These are phyloP conservation scores for Spiraea crenata DNA, from an alignment of 331 rosid genomes.

Conservation along the genomic window DNA sequence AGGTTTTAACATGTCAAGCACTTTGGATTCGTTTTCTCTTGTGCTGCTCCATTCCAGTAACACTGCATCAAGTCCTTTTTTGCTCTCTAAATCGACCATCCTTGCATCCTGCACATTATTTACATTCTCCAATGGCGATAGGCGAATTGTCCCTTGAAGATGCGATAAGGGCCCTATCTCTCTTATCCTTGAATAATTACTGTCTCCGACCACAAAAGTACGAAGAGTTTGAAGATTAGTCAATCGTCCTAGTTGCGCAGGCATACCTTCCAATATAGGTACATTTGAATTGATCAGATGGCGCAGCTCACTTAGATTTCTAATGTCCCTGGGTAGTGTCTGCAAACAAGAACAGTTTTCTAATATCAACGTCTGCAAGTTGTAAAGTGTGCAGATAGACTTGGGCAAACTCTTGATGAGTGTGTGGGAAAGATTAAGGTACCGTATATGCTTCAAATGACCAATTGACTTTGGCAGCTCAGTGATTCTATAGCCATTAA, in stretches of 20 bases:
- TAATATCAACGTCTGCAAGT: slow-evolving; percentile 32
- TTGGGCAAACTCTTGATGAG: neutral
- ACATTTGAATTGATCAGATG: slow-evolving; percentile 17
- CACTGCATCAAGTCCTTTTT: slow-evolving; percentile 11
- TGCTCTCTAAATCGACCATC: slow-evolving; percentile 14
- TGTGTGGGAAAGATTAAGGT: slow-evolving; percentile 19
- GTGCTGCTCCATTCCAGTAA: slow-evolving; percentile 16
- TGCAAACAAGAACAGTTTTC: fast-evolving
- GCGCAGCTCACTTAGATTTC: slow-evolving; percentile 27
- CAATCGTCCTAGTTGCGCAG: neutral
- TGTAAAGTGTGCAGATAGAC: slow-evolving; percentile 24
- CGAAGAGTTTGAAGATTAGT: neutral
- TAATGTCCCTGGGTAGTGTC: slow-evolving; percentile 1
- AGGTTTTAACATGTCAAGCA: slow-evolving; percentile 23
- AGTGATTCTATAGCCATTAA: neutral
- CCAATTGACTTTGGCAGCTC: slow-evolving; percentile 24
- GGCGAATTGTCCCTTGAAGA: slow-evolving; percentile 12
- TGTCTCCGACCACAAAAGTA: neutral
- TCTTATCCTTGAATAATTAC: neutral
- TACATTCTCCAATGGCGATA: slow-evolving; percentile 28
- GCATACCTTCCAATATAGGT: slow-evolving; percentile 13
- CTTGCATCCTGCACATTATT: slow-evolving; percentile 11
- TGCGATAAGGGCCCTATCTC: slow-evolving; percentile 15
- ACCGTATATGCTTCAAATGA: slow-evolving; percentile 26
- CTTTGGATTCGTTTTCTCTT: neutral